Conservation (phyloP, 768 basidiomycete genomes). For the Panaeolus papilionaceus region DNA sequence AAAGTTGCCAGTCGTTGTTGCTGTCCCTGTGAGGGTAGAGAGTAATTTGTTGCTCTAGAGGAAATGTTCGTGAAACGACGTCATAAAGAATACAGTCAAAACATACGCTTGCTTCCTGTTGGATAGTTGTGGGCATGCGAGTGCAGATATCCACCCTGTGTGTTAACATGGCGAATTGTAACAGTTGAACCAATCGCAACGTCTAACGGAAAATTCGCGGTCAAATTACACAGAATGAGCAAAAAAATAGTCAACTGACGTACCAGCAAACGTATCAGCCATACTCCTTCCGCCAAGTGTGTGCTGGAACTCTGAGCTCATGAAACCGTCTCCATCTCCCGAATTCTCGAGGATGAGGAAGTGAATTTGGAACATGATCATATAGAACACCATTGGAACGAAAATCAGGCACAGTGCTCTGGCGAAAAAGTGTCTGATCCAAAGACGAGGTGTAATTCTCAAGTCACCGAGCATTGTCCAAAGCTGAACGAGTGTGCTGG, state of each 20-base stretch:
- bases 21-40: conserved; percentile 98
- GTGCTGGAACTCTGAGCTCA: conserved; percentile 99
- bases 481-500: conserved; percentile 83
- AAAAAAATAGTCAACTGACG: conserved; percentile 26
- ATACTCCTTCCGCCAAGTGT: conserved; percentile 89
- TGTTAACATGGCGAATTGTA: conserved; percentile 89
- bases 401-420: conserved; percentile 89
- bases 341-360: conserved; percentile 88
- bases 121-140: conserved; percentile 94
- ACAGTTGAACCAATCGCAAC: conserved; percentile 85
- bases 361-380: conserved; percentile 96
- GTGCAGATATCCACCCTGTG: conserved; percentile 98
- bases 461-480: conserved; percentile 92
- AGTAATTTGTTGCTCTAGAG: conserved; percentile 94
- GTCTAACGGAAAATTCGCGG: conserved; percentile 50
- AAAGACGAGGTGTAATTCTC: conserved; percentile 75
- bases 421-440: conserved; percentile 86
- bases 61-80: not conserved
- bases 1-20: conserved; percentile 93
- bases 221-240: not conserved
- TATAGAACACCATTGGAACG: conserved; percentile 88
- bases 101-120: conserved; percentile 83
- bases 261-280: conserved; percentile 92
- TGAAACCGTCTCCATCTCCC: conserved; percentile 98
- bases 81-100: no score